Percentiles rank a stretch among this genome's conserved stretches.
These are phyloP conservation scores for Penicillium paxilli DNA, from an alignment of 495 filamentous ascomycete species.

Conservation along the genomic window DNA sequence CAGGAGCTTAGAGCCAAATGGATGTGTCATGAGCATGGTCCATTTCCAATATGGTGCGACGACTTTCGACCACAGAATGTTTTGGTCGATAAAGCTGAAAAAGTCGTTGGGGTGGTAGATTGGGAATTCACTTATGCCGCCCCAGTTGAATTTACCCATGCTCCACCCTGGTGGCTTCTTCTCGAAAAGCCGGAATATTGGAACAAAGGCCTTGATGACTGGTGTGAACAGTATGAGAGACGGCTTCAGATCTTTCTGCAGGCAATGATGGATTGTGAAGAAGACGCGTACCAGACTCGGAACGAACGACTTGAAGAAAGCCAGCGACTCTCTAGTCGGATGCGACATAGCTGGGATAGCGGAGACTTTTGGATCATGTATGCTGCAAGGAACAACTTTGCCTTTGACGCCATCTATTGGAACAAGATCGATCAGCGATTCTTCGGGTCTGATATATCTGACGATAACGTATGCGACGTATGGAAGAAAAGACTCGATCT, in stretches of 20 bases:
- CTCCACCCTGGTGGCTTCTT: constrained; percentile 7
- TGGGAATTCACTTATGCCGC: constrained; percentile 7
- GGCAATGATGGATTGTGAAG: constrained; percentile 1
- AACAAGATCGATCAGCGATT: constrained; percentile 16
- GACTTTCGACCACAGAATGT: background rate
- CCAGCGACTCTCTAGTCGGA: constrained; percentile 13
- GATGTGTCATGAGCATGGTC: background rate
- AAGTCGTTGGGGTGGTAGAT: background rate
- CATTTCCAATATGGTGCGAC: constrained; percentile 2
- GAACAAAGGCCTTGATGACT: constrained; percentile 19
- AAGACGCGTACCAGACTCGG: background rate
- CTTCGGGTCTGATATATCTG: constrained; percentile 7
- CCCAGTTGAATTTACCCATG: background rate
- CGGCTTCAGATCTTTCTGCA: constrained; percentile 16
- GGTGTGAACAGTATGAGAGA: constrained; percentile 16
- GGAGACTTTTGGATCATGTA: constrained; percentile 21
- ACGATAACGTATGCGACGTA: background rate
- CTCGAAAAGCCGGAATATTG: constrained; percentile 4
- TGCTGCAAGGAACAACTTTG: constrained; percentile 15
- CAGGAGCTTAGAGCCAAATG: background rate
- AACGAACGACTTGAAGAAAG: background rate
- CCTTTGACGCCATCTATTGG: constrained; percentile 13
- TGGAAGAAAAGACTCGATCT: constrained; percentile 20
- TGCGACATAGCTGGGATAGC: constrained; percentile 18
- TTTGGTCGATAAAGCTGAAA: background rate